Percentiles rank a stretch among this genome's conserved stretches.
Conservation (phyloP, 148 eudicot species). For the Vaccinium myrtillus region DNA sequence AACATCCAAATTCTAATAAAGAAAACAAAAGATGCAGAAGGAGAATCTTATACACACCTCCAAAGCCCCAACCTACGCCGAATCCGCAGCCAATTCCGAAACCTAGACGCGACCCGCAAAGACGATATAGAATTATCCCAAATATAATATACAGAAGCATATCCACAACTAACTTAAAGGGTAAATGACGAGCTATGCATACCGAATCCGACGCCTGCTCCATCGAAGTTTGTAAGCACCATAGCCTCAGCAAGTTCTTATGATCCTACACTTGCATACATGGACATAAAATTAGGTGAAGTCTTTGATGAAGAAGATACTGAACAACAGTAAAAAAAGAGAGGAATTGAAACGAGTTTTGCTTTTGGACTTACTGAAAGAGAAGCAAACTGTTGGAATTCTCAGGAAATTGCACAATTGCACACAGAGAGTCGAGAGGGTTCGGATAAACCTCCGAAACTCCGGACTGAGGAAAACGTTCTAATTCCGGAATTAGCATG, state of each 20-base stretch:
- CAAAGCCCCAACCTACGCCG: constrained; percentile 80
- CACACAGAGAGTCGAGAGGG: neutral
- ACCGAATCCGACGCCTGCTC: constrained; percentile 70
- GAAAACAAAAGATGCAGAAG: neutral
- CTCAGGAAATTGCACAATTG: neutral
- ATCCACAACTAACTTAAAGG: neutral
- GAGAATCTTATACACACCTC: constrained; percentile 45
- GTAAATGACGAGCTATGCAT: neutral
- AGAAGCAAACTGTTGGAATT: neutral
- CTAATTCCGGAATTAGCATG: neutral
- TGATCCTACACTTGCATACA: neutral
- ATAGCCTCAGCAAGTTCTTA: constrained; percentile 23
- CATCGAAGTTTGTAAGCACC: constrained; percentile 63
- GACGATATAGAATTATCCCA: neutral
- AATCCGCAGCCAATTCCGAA: constrained; percentile 76
- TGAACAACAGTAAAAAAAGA: neutral
- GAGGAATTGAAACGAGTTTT: neutral
- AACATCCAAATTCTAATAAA: neutral
- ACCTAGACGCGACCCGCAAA: constrained; percentile 31
- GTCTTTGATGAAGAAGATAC: neutral
- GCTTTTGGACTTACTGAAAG: neutral
- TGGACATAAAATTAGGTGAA: neutral
- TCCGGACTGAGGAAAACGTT: neutral
- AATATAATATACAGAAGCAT: neutral
- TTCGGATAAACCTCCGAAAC: neutral